phyloP scores from a whole-genome alignment of 1,284 basidiomycete species.

The Mycena citricolor region DNA sequence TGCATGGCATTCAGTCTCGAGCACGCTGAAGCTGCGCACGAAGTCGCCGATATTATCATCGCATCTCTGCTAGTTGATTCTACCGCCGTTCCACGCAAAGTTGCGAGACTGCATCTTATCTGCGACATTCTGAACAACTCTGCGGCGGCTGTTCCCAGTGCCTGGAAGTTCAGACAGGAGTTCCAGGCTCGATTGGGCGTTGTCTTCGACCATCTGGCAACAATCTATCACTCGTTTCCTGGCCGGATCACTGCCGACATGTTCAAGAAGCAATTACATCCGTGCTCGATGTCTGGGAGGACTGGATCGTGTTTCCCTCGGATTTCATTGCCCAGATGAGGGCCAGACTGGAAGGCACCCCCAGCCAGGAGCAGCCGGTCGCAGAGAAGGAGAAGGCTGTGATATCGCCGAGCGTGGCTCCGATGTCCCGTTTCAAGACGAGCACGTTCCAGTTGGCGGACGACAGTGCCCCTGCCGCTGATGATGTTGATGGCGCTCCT shows the following conservation, averaged over 20 bases:
- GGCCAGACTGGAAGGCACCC: conserved; percentile 66
- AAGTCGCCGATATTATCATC: conserved; percentile 88
- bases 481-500: conserved; percentile 38
- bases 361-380: conserved; percentile 32
- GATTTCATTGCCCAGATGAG: conserved; percentile 77
- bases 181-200: conserved; percentile 85
- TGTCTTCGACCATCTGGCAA: conserved; percentile 92
- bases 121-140: conserved; percentile 99
- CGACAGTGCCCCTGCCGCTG: conserved; percentile 28
- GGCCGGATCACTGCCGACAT: conserved; percentile 91
- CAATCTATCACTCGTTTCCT: conserved; percentile 88
- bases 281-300: conserved; percentile 92
- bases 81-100: conserved; percentile 93
- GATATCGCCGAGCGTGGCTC: conserved; percentile 37
- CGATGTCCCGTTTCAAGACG: conserved; percentile 76
- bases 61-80: conserved; percentile 80
- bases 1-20: conserved; percentile 96
- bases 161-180: conserved; percentile 92
- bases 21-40: conserved; percentile 90
- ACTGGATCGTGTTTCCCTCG: conserved; percentile 90
- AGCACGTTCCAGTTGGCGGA: conserved; percentile 73
- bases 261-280: conserved; percentile 88
- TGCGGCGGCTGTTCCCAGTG: conserved; percentile 81
- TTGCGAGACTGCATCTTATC: conserved; percentile 91
- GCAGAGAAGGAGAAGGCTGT: conserved; percentile 33